phyloP scores from a whole-genome alignment of 2,329 filamentous ascomycete species.

The Diaporthe humulicola region DNA sequence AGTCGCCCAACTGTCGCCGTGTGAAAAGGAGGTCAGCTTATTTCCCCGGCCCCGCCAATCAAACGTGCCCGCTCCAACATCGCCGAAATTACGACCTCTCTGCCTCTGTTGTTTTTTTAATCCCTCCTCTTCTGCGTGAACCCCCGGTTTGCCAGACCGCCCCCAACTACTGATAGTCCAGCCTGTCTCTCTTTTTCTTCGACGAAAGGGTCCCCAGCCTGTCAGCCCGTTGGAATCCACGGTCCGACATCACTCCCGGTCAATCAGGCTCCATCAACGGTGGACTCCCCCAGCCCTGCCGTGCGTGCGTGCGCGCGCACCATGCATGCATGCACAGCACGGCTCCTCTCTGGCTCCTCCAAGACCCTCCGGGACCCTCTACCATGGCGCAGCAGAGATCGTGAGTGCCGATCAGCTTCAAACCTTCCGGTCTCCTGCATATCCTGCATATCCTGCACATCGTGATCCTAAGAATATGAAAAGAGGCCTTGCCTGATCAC shows the following conservation, averaged over 20 bases:
- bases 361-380: constrained; percentile 16
- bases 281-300: constrained; percentile 5
- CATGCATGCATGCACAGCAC: not conserved
- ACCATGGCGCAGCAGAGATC: constrained; percentile 27
- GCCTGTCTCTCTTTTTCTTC: not conserved
- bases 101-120: not conserved
- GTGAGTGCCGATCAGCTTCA: constrained; percentile 14
- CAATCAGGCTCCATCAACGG: constrained; percentile 8
- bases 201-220: constrained; percentile 13
- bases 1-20: not conserved
- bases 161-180: too few relatives aligned
- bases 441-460: constrained; percentile 18
- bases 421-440: constrained; percentile 13
- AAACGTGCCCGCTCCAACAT: constrained; percentile 13
- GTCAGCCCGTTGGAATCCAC: constrained; percentile 20
- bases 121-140: not conserved
- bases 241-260: constrained; percentile 25
- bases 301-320: constrained; percentile 14
- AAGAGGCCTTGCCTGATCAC: not conserved
- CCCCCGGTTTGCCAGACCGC: not conserved
- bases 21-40: constrained; percentile 35
- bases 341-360: constrained; percentile 1
- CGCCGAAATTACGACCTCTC: constrained; percentile 27
- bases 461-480: constrained; percentile 7
- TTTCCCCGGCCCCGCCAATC: constrained; percentile 35